Base-by-base conservation (phyloP, 1,284 basidiomycete genomes). In the Moesziomyces sp. region DNA sequence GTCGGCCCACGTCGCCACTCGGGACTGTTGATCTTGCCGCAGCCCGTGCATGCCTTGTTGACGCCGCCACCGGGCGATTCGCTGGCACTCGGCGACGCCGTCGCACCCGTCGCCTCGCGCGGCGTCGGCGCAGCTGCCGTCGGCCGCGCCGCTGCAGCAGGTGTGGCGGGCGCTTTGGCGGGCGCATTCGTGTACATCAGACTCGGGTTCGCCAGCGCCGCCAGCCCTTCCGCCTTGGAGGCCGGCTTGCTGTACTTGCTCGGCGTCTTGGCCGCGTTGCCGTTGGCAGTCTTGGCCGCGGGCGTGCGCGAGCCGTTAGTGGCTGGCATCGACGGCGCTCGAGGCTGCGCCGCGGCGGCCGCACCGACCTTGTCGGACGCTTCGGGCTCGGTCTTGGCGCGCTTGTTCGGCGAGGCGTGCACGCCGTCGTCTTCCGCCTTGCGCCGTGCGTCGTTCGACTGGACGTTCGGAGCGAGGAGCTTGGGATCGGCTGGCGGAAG, bases 1-100 rank as follows among this genome's bases (percentile, higher is more conserved):
- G 77, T 69, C 1, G 82, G 82, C 2, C 82, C 82, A 84, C 96
- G 94, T 79, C 94, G 87, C 94, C 94, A 97, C 84, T 97, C 95
- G 0, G 94, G 94, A 77, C 92, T 93, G 54, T 90, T 90, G 14
- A 90, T 71, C 48, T 79, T 84, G 35, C 83, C 83, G 50, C 84
- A 85, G 54, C 82, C 83, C 8, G 78, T 75, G 76, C 84, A 85
- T 14, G 61, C 56, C 49, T 82, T 83, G 57, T 68, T 69, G 19
- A 48, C 54, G 1, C 66, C 61, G 3, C 65, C 53, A 16, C 43
- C 52, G 1, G 65, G 65, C 2, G 65, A 61, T 26, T 47, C 58
- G 19, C 26, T 54, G 18, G 35, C 53, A 19, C 53, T 19, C 23
- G 57, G 19, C 42, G 56, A 13, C 1, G 70, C 56, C 7, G 66